Evolutionary conservation across 1,284 basidiomycete genomes (phyloP).

Genomic region (Cerioporus squamosus): DNA sequence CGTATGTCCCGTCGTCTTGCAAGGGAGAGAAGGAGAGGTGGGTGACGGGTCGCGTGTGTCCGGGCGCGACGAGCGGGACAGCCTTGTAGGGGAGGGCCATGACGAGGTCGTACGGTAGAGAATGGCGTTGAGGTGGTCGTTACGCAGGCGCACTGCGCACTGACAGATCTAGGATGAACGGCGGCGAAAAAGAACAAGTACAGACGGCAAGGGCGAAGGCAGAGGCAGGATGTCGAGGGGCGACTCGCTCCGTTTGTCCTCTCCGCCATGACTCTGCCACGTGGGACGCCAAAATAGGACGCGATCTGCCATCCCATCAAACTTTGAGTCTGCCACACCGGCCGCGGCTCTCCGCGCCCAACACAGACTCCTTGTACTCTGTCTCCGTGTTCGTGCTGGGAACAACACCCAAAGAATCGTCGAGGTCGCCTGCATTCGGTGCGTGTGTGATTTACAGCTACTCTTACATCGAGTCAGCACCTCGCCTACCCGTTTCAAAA

Average conservation of each 20-base stretch:
- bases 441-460: no score
- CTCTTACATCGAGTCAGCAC: no score
- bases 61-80: constrained; percentile 78
- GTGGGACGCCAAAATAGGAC: constrained; percentile 8
- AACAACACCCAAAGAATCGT: no score
- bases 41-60: constrained; percentile 87
- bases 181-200: constrained; percentile 19
- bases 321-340: background rate
- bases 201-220: constrained; percentile 11
- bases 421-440: no score
- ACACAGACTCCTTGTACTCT: no score
- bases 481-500: no score
- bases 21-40: constrained; percentile 91
- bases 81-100: constrained; percentile 53
- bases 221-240: constrained; percentile 2
- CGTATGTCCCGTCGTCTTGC: constrained; percentile 82
- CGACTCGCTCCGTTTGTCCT: constrained; percentile 1
- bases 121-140: constrained; percentile 31
- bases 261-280: constrained; percentile 20
- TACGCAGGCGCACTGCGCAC: constrained; percentile 64
- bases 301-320: background rate
- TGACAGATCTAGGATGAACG: constrained; percentile 39
- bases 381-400: no score
- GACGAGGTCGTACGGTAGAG: constrained; percentile 31
- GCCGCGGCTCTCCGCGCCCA: no score